Evolutionary conservation across 2,329 filamentous ascomycete genomes (phyloP).

Genomic region (Thelonectria olida): DNA sequence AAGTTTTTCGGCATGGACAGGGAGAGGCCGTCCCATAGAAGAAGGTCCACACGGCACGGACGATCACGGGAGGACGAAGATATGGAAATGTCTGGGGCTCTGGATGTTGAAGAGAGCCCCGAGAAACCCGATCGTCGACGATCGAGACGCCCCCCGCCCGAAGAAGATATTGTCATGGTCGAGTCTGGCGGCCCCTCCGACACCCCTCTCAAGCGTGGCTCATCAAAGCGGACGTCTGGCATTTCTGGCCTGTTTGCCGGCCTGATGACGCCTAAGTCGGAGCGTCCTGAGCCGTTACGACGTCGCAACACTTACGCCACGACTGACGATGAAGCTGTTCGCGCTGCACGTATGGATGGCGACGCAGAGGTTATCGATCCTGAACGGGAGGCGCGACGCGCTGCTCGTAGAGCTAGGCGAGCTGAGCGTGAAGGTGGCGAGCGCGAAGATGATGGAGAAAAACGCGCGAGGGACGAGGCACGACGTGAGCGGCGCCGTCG

Average conservation of each 20-base stretch:
- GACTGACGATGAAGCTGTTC: constrained; percentile 58
- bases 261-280: constrained; percentile 58
- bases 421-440: constrained; percentile 56
- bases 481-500: constrained; percentile 64
- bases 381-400: constrained; percentile 69
- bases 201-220: constrained; percentile 45
- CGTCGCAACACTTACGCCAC: constrained; percentile 60
- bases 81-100: constrained; percentile 56
- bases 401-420: constrained; percentile 68
- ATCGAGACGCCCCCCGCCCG: constrained; percentile 42
- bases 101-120: constrained; percentile 47
- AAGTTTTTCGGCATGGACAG: constrained; percentile 73
- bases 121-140: constrained; percentile 47
- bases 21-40: constrained; percentile 46
- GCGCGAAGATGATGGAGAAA: constrained; percentile 58
- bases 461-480: constrained; percentile 64
- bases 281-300: constrained; percentile 48
- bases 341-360: constrained; percentile 60
- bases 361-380: constrained; percentile 60
- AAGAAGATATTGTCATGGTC: constrained; percentile 52
- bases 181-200: constrained; percentile 47
- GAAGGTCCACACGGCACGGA: constrained; percentile 54
- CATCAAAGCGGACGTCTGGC: constrained; percentile 58
- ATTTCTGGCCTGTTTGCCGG: constrained; percentile 71
- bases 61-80: constrained; percentile 50